These are phyloP conservation scores for Arbutus unedo DNA, from an alignment of 148 eudicot species.

Conservation along the genomic window DNA sequence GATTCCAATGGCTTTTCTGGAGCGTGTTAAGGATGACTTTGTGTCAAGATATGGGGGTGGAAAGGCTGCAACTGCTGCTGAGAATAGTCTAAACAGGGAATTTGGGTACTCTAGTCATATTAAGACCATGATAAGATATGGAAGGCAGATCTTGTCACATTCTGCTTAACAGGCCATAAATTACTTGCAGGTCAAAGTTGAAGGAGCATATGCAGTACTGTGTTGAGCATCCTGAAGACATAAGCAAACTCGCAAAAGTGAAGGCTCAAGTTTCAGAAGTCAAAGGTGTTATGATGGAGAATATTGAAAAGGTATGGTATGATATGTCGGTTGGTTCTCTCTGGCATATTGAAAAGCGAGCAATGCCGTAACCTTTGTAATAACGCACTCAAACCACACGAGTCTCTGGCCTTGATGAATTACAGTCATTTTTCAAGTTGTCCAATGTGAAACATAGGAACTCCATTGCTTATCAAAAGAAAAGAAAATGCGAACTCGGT, in stretches of 20 bases:
- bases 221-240: conserved; percentile 31
- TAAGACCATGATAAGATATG: not conserved
- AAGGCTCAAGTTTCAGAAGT: conserved; percentile 41
- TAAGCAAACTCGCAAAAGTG: conserved; percentile 32
- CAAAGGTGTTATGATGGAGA: conserved; percentile 40
- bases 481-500: not conserved
- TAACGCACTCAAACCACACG: not conserved
- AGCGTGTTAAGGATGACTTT: conserved; percentile 35
- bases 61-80: conserved; percentile 25
- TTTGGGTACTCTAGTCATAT: conserved; percentile 23
- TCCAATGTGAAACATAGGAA: no score
- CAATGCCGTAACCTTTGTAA: not conserved
- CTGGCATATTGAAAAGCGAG: not conserved
- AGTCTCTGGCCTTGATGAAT: not conserved
- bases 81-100: conserved; percentile 31
- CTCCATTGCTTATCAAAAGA: not conserved
- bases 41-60: conserved; percentile 32
- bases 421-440: not conserved
- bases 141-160: not conserved
- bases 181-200: conserved; percentile 27
- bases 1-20: conserved; percentile 32
- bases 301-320: conserved; percentile 30
- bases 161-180: not conserved
- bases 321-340: not conserved
- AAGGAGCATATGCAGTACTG: conserved; percentile 33